These are phyloP conservation scores for Cymbopogon flexuosus DNA, from an alignment of 202 grass and related monocot genomes.

Conservation along the genomic window DNA sequence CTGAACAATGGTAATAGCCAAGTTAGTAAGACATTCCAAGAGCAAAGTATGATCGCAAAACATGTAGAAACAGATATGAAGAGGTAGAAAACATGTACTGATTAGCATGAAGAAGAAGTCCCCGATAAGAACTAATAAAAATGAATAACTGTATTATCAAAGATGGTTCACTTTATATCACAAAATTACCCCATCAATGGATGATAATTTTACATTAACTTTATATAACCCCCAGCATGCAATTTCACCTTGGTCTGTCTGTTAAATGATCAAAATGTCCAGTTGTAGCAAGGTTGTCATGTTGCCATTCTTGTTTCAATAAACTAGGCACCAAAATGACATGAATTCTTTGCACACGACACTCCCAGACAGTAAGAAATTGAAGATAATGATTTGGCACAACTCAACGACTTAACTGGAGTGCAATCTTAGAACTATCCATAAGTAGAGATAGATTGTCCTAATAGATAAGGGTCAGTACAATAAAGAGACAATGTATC, in stretches of 20 bases:
- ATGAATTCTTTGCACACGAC: not conserved
- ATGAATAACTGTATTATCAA: not conserved
- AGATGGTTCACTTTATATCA: conserved; percentile 22
- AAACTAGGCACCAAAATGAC: conserved; percentile 4
- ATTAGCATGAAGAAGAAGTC: not conserved
- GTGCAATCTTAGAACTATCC: not conserved
- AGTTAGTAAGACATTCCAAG: conserved; percentile 22
- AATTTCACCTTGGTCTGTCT: not conserved
- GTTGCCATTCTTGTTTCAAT: not conserved
- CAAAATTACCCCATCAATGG: conserved; percentile 3
- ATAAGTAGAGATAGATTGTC: not conserved
- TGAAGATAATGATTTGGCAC: conserved; percentile 9
- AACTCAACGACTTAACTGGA: not conserved
- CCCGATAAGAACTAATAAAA: not conserved
- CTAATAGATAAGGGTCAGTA: not conserved
- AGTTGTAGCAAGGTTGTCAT: conserved; percentile 2
- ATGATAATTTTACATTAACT: not conserved
- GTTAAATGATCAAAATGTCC: not conserved
- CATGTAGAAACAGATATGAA: not conserved
- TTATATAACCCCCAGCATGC: not conserved
- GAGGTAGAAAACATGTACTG: not conserved
- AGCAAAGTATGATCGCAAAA: not conserved
- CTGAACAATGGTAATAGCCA: conserved; percentile 31
- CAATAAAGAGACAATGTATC: not conserved
- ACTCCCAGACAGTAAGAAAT: not conserved